Percentiles rank a stretch among this genome's conserved stretches.
These are phyloP conservation scores for Fusarium bulbicola DNA, from an alignment of 2,329 filamentous ascomycete genomes.

Conservation along the genomic window DNA sequence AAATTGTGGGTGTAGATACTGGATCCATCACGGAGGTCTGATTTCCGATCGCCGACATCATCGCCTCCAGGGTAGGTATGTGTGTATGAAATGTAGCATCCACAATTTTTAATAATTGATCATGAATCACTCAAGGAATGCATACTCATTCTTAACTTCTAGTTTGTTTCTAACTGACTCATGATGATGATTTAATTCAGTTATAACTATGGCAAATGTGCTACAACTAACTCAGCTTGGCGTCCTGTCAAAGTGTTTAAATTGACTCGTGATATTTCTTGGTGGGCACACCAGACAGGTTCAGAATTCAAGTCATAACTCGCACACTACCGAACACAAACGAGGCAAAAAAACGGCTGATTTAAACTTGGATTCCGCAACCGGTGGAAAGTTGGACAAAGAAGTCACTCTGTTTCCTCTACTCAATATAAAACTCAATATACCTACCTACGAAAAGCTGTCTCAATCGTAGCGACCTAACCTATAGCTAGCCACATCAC, in stretches of 20 bases:
- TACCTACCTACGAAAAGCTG: neutral
- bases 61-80: slow-evolving; percentile 18
- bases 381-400: neutral
- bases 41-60: slow-evolving; percentile 33
- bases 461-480: neutral
- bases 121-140: neutral
- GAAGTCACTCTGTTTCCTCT: neutral
- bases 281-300: no score
- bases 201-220: neutral
- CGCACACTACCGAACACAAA: neutral
- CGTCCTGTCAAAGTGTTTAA: neutral
- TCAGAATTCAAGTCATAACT: neutral
- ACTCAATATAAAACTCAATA: neutral
- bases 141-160: neutral
- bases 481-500: neutral
- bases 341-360: no score
- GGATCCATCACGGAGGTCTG: slow-evolving; percentile 18
- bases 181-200: neutral
- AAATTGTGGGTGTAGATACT: slow-evolving; percentile 38
- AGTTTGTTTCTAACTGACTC: neutral
- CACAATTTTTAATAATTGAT: neutral
- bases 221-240: neutral
- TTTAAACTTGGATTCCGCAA: neutral
- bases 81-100: neutral
- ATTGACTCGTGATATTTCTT: neutral